Evolutionary conservation across 2,329 filamentous ascomycete species (phyloP).

Genomic region (Trematosphaeria pertusa): DNA sequence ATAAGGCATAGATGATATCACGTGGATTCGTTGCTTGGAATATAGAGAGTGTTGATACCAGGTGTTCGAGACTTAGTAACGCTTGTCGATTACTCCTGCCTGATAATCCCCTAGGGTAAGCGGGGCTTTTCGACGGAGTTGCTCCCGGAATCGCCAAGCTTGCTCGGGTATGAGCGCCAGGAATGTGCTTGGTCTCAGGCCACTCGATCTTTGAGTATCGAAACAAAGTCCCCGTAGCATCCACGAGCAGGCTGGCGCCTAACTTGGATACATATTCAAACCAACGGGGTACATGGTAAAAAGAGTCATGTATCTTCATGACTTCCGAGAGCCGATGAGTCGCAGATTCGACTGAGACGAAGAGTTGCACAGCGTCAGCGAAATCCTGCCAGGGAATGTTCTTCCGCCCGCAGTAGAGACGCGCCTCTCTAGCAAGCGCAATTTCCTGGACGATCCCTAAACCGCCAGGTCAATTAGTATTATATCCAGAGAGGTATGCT

Average conservation of each 20-base stretch:
- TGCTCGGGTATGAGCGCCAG: not conserved
- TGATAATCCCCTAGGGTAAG: not conserved
- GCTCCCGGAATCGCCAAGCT: not conserved
- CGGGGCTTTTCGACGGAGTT: too few species aligned
- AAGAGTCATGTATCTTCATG: conserved; percentile 37
- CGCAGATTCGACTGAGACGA: conserved; percentile 47
- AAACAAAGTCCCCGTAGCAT: conserved; percentile 44
- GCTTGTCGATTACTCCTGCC: not conserved
- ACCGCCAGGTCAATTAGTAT: too few species aligned
- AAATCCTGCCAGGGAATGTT: conserved; percentile 44
- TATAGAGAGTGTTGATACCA: conserved; percentile 40
- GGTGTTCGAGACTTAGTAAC: conserved; percentile 43
- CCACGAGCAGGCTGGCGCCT: conserved; percentile 45
- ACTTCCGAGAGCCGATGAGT: conserved; percentile 46
- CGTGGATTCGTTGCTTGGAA: conserved; percentile 38
- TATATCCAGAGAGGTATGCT: too few species aligned
- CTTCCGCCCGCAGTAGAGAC: conserved; percentile 2
- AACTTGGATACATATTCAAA: conserved; percentile 46
- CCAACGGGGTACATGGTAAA: conserved; percentile 32
- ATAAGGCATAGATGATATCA: conserved; percentile 42
- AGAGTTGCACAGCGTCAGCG: conserved; percentile 47
- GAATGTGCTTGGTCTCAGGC: not conserved
- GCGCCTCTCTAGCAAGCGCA: conserved; percentile 3
- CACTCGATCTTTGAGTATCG: conserved; percentile 18
- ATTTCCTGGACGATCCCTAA: conserved; percentile 14